Percentiles rank a stretch among this genome's conserved stretches.
Evolutionary conservation across 2,329 filamentous ascomycete species (phyloP).

Genomic region (Beauveria sp.): DNA sequence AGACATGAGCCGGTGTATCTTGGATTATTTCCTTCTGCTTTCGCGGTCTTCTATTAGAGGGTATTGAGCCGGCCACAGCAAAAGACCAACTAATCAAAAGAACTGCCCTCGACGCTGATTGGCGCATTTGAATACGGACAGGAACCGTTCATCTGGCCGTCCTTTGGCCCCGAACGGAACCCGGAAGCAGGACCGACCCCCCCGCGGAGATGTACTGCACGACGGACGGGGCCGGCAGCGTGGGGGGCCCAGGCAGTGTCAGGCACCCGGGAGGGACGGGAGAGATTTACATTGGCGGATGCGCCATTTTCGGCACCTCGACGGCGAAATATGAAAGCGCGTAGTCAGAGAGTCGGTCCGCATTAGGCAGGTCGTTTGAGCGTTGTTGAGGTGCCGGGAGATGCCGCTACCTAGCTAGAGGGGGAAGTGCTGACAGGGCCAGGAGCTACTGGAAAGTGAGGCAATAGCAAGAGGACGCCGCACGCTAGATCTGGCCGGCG

Average conservation of each 20-base stretch:
- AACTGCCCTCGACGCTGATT: background rate
- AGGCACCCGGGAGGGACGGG: no score
- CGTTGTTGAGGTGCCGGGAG: background rate
- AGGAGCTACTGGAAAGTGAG: background rate
- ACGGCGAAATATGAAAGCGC: background rate
- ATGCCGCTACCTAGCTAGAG: background rate
- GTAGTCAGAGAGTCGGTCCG: background rate
- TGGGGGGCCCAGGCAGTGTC: background rate
- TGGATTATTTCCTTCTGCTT: no score
- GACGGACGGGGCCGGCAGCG: background rate
- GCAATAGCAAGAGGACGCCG: background rate
- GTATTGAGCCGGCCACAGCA: no score
- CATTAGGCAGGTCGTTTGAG: background rate
- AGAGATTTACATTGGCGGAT: background rate
- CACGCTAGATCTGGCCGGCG: background rate
- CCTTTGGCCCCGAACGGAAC: background rate
- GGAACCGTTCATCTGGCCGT: background rate
- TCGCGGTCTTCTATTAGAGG: background rate
- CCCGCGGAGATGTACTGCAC: background rate
- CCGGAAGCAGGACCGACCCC: background rate
- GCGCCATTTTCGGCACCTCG: background rate
- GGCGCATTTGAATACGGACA: background rate
- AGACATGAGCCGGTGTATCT: no score
- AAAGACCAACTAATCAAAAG: background rate
- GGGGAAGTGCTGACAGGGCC: background rate